Evolutionary conservation across 2,329 filamentous ascomycete species (phyloP), one percentile per base, ranked within the genome.

Genomic region (Mariannaea elegans): DNA sequence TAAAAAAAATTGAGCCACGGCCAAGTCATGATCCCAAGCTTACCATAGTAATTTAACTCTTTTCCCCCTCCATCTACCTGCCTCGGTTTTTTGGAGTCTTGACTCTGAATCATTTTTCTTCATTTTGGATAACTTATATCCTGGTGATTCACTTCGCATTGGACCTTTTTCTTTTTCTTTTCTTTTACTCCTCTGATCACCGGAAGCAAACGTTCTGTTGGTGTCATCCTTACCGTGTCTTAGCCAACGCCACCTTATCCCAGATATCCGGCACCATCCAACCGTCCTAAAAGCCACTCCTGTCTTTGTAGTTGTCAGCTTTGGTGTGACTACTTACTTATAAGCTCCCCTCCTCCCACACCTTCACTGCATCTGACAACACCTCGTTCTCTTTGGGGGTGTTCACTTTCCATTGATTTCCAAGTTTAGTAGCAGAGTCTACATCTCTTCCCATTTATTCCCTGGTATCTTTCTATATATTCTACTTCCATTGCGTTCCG

Each of bases 21-120:
- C 31, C 41, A 41, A 49, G 41, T 44, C 32, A 53, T 19, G 48
- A 42, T 18, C 21, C 29, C 50, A 53, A 44, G 39, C 42, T 36
- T 44, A 44, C 19, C 27, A 31, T 52, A 41, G 47, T 42, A 54
- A 59, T 59, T 59, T 53, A 59, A 59, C 56, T 53, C 32, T 38
- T 9, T 27, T 39, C n/a, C 31, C 31, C 45, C 13, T 13, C 14
- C 51, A 24, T 7, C 31, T n/a, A n/a, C n/a, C n/a, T n/a, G n/a
- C 12, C 27, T 27, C 36, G 16, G 18, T 29, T 13, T 21, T 27
- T 16, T 14, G 19, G 23, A 19, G 8, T 21, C 31, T 38, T 36
- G 19, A 13, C 9, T 48, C 29, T 36, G 12, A n/a, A 34, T 9
- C 14, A 34, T 34, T 34, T 10, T 34, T 10, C 32, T 9, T 34